Evolutionary conservation across 164 flowering plant genomes (phyloP), one percentile per base, ranked within the genome.

Genomic region (Taxillus chinensis): DNA sequence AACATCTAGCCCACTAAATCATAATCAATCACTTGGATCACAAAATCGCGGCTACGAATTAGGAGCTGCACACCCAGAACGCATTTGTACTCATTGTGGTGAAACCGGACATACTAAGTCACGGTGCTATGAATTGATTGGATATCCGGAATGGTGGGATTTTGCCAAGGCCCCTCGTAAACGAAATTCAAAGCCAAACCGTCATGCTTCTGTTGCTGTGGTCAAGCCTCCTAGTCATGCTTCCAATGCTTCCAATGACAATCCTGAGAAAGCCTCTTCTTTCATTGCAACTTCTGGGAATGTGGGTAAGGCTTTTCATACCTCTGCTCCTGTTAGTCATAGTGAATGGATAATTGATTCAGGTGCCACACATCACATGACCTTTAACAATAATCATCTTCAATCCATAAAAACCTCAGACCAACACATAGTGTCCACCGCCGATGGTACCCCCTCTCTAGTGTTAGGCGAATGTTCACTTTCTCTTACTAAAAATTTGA

Each of bases 71-170:
- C 3, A 8, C 3, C 4, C 52, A 49, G 10, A 8, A 4, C n/a
- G 52, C 12, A 8, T 13, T 13, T 49, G 52, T 13, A 55, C 58
- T 14, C 58, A 55, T 55, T 55, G 58, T 55, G 39, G 58, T 55
- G 58, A 17, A 16, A 55, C 9, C 13, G 58, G 58, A 4, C 58
- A 55, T 17, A 55, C 9, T 3, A 49, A 49, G n/a, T 49, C 58
- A 55, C 39, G 41, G 4, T 55, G 58, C 14, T 55, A 55, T 55
- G 58, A 55, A 55, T 16, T 55, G 58, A 55, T 55, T 55, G 58
- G n/a, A n/a, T n/a, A n/a, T n/a, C n/a, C n/a, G n/a, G n/a, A n/a
- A n/a, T 55, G 58, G 58, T 55, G 58, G 58, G 58, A 55, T 55
- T 38, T 38, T 8, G 38, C 58, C 5, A 55, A 55, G 38, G 58